A percentile compares a stretch with the other conserved stretches of the same genome.
These are phyloP conservation scores for Batrachochytrium dendrobatidis DNA, from an alignment of 371 early-diverging fungal species.

Conservation along the genomic window DNA sequence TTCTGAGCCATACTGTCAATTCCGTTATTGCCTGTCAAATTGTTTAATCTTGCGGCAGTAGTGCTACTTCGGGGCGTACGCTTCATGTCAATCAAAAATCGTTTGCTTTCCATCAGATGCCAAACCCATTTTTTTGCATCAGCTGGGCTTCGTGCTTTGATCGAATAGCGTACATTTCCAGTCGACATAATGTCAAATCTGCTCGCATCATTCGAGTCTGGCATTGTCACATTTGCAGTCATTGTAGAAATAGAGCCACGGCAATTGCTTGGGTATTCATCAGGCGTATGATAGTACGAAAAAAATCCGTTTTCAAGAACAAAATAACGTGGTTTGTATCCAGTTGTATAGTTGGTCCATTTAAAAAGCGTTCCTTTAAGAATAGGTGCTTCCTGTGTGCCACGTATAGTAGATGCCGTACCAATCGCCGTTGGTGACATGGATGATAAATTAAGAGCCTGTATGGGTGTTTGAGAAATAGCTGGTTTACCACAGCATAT, in stretches of 20 bases:
- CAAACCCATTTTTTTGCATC: conserved; percentile 74
- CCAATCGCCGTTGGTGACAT: conserved; percentile 14
- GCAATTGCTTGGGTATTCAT: conserved; percentile 62
- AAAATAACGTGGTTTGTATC: conserved; percentile 72
- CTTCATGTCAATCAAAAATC: conserved; percentile 42
- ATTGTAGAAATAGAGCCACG: conserved; percentile 66
- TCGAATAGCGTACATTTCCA: conserved; percentile 58
- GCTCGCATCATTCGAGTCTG: conserved; percentile 52
- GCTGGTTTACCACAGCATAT: conserved; percentile 2
- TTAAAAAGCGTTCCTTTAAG: conserved; percentile 58
- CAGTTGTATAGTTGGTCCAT: conserved; percentile 78
- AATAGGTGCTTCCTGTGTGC: conserved; percentile 14
- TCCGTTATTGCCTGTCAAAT: neutral
- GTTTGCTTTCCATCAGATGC: conserved; percentile 62
- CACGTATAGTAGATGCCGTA: conserved; percentile 1
- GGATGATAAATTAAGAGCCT: conserved; percentile 16
- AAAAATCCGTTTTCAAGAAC: conserved; percentile 66
- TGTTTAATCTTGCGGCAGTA: neutral
- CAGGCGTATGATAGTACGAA: conserved; percentile 68
- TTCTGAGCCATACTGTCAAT: neutral
- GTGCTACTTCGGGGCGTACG: too few species aligned
- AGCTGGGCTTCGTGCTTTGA: conserved; percentile 54
- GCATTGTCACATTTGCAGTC: conserved; percentile 53
- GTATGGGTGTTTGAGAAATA: conserved; percentile 26
- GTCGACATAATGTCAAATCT: conserved; percentile 69